phyloP scores from a whole-genome alignment of 2,329 filamentous ascomycete genomes.

The Keithomyces neogunnii region DNA sequence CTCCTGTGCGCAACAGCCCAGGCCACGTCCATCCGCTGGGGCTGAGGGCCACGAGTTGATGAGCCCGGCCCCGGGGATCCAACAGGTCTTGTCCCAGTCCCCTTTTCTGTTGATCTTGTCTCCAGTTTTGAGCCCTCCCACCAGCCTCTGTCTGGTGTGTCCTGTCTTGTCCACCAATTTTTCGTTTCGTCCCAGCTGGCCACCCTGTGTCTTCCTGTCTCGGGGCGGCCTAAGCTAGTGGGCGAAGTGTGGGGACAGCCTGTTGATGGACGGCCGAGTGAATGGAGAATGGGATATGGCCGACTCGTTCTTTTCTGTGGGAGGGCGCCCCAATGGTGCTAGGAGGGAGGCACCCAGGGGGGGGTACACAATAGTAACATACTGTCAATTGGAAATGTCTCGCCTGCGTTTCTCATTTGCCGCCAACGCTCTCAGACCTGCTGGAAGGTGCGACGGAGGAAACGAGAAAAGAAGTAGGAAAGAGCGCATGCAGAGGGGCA shows the following conservation, averaged over 20 bases:
- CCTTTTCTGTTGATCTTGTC: no score
- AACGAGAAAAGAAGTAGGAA: no score
- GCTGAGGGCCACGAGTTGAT: no score
- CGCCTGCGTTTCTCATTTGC: background rate
- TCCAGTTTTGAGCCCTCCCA: no score
- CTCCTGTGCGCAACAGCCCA: background rate
- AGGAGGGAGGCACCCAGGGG: background rate
- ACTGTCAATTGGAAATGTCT: background rate
- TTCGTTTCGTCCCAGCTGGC: background rate
- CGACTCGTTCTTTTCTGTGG: background rate
- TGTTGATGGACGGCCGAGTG: constrained; percentile 1
- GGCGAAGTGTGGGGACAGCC: background rate
- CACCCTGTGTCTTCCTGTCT: background rate
- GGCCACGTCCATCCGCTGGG: background rate
- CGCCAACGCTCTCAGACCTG: background rate
- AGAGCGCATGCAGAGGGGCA: no score
- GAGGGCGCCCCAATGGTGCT: no score
- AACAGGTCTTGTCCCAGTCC: no score
- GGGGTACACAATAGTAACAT: background rate
- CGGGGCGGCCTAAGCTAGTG: background rate
- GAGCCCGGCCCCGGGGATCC: no score
- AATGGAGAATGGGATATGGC: background rate
- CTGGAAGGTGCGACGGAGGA: background rate
- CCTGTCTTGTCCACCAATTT: no score
- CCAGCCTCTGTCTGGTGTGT: no score